Evolutionary conservation across 164 flowering plant genomes (phyloP).

Genomic region (Vitis rupestris): DNA sequence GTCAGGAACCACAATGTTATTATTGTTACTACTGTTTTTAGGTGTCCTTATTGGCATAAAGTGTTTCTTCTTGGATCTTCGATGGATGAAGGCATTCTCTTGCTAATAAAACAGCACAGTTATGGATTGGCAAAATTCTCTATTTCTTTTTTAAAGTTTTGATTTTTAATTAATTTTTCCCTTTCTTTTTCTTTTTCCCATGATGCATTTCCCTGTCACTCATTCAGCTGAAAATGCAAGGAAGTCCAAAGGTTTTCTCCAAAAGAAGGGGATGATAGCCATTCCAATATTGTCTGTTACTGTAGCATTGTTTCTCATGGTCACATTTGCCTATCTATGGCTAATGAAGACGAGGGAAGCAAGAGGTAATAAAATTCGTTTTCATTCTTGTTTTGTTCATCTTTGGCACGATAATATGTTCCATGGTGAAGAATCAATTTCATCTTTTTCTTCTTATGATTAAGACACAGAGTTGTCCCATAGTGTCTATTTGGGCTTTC

Average conservation of each 20-base stretch:
- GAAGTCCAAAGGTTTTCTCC: neutral
- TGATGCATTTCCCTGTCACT: neutral
- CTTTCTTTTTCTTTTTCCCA: neutral
- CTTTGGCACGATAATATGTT: neutral
- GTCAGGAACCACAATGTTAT: too few species aligned
- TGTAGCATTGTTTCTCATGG: neutral
- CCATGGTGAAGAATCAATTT: neutral
- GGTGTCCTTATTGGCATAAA: too few species aligned
- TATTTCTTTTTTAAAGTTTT: neutral
- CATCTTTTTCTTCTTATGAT: neutral
- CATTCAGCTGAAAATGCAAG: neutral
- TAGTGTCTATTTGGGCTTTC: too few species aligned
- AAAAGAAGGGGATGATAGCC: neutral
- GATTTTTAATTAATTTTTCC: neutral
- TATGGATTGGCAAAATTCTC: neutral
- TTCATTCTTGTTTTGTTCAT: neutral
- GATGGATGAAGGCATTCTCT: too few species aligned
- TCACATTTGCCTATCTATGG: too few species aligned
- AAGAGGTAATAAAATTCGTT: neutral
- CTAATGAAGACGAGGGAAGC: conserved; percentile 1
- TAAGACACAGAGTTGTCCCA: too few species aligned
- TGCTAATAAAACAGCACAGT: too few species aligned
- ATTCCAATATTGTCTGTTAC: neutral
- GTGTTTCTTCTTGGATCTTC: too few species aligned
- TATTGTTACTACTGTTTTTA: too few species aligned